Percentiles rank a stretch among this genome's conserved stretches.
These are phyloP conservation scores for Aureobasidium sp. DNA, from an alignment of 2,329 filamentous ascomycete genomes.

Conservation along the genomic window DNA sequence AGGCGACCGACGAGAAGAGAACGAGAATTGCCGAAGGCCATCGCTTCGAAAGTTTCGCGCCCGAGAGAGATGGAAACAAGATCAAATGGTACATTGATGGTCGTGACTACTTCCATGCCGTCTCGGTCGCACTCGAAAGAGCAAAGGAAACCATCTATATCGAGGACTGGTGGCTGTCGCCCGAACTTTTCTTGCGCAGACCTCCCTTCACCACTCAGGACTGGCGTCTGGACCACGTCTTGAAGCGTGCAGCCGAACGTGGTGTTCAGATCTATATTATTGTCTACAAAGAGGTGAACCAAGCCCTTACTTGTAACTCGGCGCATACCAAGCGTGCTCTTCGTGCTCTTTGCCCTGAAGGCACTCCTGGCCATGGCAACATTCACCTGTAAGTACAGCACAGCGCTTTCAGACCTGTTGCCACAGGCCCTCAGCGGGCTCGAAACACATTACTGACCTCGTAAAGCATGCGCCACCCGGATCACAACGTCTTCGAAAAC, in stretches of 20 bases:
- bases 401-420: neutral
- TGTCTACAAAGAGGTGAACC: constrained; percentile 74
- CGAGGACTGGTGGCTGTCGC: constrained; percentile 93
- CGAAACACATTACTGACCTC: neutral
- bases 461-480: constrained; percentile 70
- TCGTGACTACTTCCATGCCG: constrained; percentile 88
- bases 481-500: constrained; percentile 92
- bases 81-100: constrained; percentile 98
- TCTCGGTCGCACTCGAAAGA: constrained; percentile 80
- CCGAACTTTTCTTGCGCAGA: constrained; percentile 76
- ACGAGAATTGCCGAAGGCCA: constrained; percentile 63
- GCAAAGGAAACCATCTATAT: constrained; percentile 95
- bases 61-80: constrained; percentile 74
- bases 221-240: constrained; percentile 75
- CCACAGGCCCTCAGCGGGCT: neutral
- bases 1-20: constrained; percentile 74
- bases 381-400: constrained; percentile 54
- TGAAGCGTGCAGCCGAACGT: constrained; percentile 83
- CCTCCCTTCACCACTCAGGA: constrained; percentile 77
- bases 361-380: constrained; percentile 75
- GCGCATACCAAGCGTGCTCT: constrained; percentile 86
- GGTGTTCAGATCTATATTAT: constrained; percentile 93
- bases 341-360: constrained; percentile 70
- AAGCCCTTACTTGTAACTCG: constrained; percentile 77
- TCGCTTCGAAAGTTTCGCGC: constrained; percentile 86